A percentile compares a stretch with the other conserved stretches of the same genome.
Evolutionary conservation across 2,329 filamentous ascomycete genomes (phyloP).

Genomic region (Sporothrix brunneoviolacea): DNA sequence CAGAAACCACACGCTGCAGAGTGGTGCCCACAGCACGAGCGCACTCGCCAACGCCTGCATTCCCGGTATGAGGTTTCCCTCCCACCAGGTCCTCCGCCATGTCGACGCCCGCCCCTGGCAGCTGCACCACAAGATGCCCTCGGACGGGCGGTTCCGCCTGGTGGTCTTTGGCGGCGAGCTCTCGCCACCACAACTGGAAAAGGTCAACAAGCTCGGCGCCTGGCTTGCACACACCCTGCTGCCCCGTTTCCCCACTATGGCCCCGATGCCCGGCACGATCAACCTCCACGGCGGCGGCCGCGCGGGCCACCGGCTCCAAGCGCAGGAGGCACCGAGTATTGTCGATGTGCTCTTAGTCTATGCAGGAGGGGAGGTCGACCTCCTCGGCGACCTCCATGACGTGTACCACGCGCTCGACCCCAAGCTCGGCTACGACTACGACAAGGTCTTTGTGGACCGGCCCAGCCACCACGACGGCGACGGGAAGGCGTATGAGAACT

Average conservation of each 20-base stretch:
- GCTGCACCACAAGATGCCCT: conserved; percentile 48
- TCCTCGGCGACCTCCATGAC: conserved; percentile 43
- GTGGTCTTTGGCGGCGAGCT: conserved; percentile 58
- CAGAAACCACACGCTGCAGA: too few species aligned
- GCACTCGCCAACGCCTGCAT: conserved; percentile 38
- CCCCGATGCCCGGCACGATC: conserved; percentile 27
- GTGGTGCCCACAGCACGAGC: conserved; percentile 27
- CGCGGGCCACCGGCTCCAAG: not conserved
- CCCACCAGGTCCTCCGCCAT: conserved; percentile 54
- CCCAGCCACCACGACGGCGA: conserved; percentile 46
- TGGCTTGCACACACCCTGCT: conserved; percentile 34
- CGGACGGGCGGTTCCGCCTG: conserved; percentile 53
- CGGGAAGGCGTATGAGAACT: conserved; percentile 46
- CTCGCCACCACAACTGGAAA: not conserved
- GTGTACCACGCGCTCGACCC: conserved; percentile 41
- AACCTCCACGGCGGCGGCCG: conserved; percentile 18
- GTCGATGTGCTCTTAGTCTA: conserved; percentile 59
- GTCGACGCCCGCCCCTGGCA: conserved; percentile 49
- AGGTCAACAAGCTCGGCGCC: conserved; percentile 40
- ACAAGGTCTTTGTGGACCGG: conserved; percentile 50
- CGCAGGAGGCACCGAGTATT: not conserved
- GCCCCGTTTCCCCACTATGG: conserved; percentile 22
- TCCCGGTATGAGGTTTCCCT: conserved; percentile 52
- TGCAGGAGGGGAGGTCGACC: conserved; percentile 40
- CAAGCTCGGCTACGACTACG: conserved; percentile 47